Conservation (phyloP, 106 monocot species). For the Apostasia shenzhenica region DNA sequence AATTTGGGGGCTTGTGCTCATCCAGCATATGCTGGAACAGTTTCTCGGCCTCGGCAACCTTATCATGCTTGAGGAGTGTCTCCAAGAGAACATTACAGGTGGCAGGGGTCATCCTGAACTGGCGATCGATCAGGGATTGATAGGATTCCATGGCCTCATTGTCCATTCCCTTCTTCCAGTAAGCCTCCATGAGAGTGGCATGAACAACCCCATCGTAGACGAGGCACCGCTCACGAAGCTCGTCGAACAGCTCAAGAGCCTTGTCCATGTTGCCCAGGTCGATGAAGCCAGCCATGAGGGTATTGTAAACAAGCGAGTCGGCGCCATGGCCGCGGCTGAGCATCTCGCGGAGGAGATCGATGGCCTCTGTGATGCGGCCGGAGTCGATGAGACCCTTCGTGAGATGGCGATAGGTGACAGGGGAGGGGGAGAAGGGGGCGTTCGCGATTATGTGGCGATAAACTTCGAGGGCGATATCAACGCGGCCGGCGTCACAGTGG, state of each 20-base stretch:
- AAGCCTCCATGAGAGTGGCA: slow-evolving; percentile 75
- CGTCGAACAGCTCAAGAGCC: slow-evolving; percentile 78
- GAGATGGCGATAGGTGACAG: slow-evolving; percentile 87
- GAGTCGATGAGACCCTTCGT: slow-evolving; percentile 85
- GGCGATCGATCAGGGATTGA: slow-evolving; percentile 60
- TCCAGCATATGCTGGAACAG: slow-evolving; percentile 69
- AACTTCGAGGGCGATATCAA: slow-evolving; percentile 55
- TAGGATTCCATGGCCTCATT: slow-evolving; percentile 96
- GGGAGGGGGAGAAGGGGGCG: slow-evolving; percentile 88
- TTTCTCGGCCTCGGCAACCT: slow-evolving; percentile 51
- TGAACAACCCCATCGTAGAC: slow-evolving; percentile 94
- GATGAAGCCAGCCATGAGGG: slow-evolving; percentile 75
- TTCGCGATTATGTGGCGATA: slow-evolving; percentile 65
- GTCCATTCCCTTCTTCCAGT: slow-evolving; percentile 75
- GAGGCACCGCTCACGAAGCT: slow-evolving; percentile 65
- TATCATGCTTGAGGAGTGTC: slow-evolving; percentile 63
- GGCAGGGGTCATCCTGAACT: slow-evolving; percentile 76
- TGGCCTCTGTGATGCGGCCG: slow-evolving; percentile 60
- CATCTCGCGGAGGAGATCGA: slow-evolving; percentile 86
- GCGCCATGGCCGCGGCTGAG: slow-evolving; percentile 75
- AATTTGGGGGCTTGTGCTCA: slow-evolving; percentile 54
- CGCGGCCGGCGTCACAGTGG: slow-evolving; percentile 46
- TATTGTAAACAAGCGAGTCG: slow-evolving; percentile 91
- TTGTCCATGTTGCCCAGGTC: slow-evolving; percentile 66
- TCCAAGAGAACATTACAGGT: slow-evolving; percentile 72